Evolutionary conservation across 164 flowering plant species (phyloP).

Genomic region (Sedum album): DNA sequence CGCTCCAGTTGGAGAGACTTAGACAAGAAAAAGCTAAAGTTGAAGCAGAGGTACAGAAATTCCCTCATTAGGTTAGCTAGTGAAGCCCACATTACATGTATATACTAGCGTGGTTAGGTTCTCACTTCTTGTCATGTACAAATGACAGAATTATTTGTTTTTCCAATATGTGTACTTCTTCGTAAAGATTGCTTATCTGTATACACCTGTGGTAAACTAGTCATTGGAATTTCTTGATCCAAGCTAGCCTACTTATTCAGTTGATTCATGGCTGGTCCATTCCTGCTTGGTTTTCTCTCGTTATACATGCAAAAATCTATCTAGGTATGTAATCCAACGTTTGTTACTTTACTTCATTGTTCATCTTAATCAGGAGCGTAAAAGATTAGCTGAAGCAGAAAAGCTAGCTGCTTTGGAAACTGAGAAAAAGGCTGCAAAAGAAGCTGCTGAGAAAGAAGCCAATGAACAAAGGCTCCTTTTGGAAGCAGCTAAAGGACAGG

Average conservation of each 20-base stretch:
- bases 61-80: background rate
- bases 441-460: conserved; percentile 53
- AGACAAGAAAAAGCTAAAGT: conserved; percentile 66
- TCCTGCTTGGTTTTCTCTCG: background rate
- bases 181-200: background rate
- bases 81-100: background rate
- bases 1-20: conserved; percentile 55
- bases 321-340: background rate
- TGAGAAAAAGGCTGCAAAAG: conserved; percentile 54
- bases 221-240: background rate
- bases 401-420: conserved; percentile 55
- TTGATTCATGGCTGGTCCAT: too few species aligned
- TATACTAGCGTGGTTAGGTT: background rate
- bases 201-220: background rate
- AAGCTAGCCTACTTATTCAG: background rate
- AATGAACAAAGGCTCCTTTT: conserved; percentile 19
- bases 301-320: background rate
- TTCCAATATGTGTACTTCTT: background rate
- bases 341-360: background rate
- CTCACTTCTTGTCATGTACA: background rate
- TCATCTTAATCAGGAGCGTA: conserved; percentile 37
- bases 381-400: conserved; percentile 51
- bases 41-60: conserved; percentile 49
- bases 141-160: background rate
- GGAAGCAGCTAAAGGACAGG: conserved; percentile 11